Evolutionary conservation across 805 yeast species (phyloP), one percentile per base, ranked within the genome.

Genomic region (Nakazawaea sp.): DNA sequence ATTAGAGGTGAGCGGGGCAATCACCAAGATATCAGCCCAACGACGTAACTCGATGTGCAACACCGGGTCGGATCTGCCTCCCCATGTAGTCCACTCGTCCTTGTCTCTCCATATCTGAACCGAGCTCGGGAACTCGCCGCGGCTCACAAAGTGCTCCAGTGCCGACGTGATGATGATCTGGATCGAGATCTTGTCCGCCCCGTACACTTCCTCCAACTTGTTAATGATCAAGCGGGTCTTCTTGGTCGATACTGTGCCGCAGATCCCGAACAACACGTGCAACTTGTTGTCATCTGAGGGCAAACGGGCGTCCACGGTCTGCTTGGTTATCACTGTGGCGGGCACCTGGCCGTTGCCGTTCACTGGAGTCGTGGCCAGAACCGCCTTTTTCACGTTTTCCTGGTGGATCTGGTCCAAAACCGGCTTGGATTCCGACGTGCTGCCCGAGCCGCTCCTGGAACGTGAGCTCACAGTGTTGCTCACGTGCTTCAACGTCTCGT

Each of bases 401-500:
- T 12, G 18, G n/a, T 10, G 13, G 3, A 6, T 12, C 13, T 13
- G 20, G 28, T 20, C 18, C 34, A 16, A 13, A 9, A 32, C 35
- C 7, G 24, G 17, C 43, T 49, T 37, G 4, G 51, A 43, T 27
- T 55, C 60, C n/a, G 43, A 42, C 0, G 56, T 51, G 11, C 59
- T 51, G 4, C 49, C 48, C 5, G 62, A 58, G 2, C 58, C 56
- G 30, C 61, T 55, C 18, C 62, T 47, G 1, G 59, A 54, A 33
- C 68, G 51, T 7, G 55, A 53, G 12, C 61, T 49, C 18, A 21
- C 24, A 2, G 33, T 35, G 4, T 16, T 26, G 3, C 57, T 52
- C 4, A 62, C 64, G 47, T 70, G 78, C 49, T 74, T 79, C n/a
- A 75, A 52, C 2, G 81, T 66, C 40, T 82, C 89, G 43, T 78